phyloP scores from a whole-genome alignment of 208 protist species.

The Trypanosomatidae sp. region DNA sequence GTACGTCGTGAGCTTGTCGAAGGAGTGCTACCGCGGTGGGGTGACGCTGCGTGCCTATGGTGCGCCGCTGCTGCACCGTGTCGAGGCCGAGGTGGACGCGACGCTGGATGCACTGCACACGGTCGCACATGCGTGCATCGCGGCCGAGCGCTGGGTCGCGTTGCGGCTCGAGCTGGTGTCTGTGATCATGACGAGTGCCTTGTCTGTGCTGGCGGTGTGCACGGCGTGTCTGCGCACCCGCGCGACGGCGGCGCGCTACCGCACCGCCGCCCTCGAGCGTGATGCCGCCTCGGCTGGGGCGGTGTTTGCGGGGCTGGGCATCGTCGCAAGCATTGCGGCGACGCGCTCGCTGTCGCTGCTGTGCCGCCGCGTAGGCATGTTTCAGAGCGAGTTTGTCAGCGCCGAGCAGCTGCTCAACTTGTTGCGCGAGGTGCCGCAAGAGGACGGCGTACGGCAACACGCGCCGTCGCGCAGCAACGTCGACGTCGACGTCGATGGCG shows the following conservation, averaged over 20 bases:
- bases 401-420: constrained; percentile 33
- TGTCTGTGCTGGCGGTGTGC: constrained; percentile 42
- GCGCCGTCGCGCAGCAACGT: not conserved
- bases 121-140: constrained; percentile 28
- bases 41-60: constrained; percentile 57
- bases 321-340: constrained; percentile 43
- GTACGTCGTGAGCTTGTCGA: constrained; percentile 27
- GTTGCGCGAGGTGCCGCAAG: constrained; percentile 8
- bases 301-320: constrained; percentile 45
- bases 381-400: constrained; percentile 72
- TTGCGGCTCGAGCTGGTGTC: constrained; percentile 59
- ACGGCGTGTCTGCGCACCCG: constrained; percentile 28
- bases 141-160: constrained; percentile 54
- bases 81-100: constrained; percentile 35
- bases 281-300: constrained; percentile 11
- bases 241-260: constrained; percentile 1
- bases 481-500: too few species aligned
- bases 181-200: constrained; percentile 36
- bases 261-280: constrained; percentile 1
- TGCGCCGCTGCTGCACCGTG: constrained; percentile 9
- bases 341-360: constrained; percentile 37
- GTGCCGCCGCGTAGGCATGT: constrained; percentile 46
- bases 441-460: constrained; percentile 4
- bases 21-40: constrained; percentile 43
- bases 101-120: constrained; percentile 43